These are phyloP conservation scores for Garcia nutans DNA, from an alignment of 345 rosid species.

Conservation along the genomic window DNA sequence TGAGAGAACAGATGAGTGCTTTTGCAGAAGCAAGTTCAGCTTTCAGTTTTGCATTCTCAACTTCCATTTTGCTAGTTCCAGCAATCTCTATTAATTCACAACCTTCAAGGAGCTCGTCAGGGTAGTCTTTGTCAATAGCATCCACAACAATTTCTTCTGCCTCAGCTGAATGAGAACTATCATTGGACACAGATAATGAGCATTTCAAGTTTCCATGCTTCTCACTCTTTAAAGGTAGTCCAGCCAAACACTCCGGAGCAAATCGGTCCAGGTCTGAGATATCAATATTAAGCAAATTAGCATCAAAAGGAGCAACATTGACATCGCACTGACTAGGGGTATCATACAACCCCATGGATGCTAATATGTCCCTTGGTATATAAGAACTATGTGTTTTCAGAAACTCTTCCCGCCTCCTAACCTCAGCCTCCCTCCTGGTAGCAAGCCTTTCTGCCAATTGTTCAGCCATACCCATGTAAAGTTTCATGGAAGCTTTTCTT, in stretches of 20 bases:
- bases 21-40: constrained; percentile 97
- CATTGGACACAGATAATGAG: constrained; percentile 62
- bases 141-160: constrained; percentile 49
- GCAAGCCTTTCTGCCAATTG: constrained; percentile 96
- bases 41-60: constrained; percentile 93
- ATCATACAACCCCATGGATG: constrained; percentile 84
- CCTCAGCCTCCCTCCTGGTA: constrained; percentile 75
- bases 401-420: constrained; percentile 91
- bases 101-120: constrained; percentile 56
- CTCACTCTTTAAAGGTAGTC: constrained; percentile 46
- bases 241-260: constrained; percentile 81
- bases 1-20: constrained; percentile 66
- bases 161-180: constrained; percentile 58
- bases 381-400: constrained; percentile 59
- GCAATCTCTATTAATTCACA: constrained; percentile 77
- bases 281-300: constrained; percentile 73
- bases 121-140: constrained; percentile 42
- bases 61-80: constrained; percentile 95
- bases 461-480: constrained; percentile 99
- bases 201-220: constrained; percentile 54
- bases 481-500: constrained; percentile 91
- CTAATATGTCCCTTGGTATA: constrained; percentile 72
- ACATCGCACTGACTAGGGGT: constrained; percentile 94
- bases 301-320: constrained; percentile 80
- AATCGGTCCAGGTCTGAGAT: constrained; percentile 68